phyloP scores from a whole-genome alignment of 169 alveolate genomes.

The Eimeria praecox region DNA sequence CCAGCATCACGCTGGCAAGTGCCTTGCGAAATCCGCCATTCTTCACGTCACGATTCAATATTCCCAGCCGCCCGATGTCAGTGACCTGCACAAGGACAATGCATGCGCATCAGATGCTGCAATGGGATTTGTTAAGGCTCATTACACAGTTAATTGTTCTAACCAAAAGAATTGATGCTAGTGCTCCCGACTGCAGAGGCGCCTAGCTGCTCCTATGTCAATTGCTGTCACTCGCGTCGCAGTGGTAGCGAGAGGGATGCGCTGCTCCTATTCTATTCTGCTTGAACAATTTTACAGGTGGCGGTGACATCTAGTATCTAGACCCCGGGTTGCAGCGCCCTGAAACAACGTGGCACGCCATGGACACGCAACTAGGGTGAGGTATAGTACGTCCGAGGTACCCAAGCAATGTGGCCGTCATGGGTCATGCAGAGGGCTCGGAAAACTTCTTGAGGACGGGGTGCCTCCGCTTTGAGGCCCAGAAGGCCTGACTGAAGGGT shows the following conservation, averaged over 20 bases:
- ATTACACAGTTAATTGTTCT: neutral
- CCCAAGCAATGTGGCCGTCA: slow-evolving; percentile 84
- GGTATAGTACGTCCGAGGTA: neutral
- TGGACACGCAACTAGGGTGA: neutral
- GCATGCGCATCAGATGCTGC: neutral
- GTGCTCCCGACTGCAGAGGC: neutral
- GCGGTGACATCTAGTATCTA: neutral
- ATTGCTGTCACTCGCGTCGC: neutral
- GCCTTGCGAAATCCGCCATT: slow-evolving; percentile 71
- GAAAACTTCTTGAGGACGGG: slow-evolving; percentile 80
- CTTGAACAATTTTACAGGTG: neutral
- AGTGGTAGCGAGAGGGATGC: neutral
- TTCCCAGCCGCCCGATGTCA: slow-evolving; percentile 79
- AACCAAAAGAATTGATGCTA: neutral
- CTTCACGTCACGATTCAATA: slow-evolving; percentile 62
- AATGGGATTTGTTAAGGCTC: neutral
- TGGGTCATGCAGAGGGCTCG: slow-evolving; percentile 83
- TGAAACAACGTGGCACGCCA: neutral
- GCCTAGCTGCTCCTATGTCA: neutral
- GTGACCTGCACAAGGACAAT: slow-evolving; percentile 75
- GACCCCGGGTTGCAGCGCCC: neutral
- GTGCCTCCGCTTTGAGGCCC: slow-evolving; percentile 19
- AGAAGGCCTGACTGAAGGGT: slow-evolving; percentile 69
- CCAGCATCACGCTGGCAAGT: slow-evolving; percentile 75
- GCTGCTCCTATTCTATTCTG: neutral